phyloP scores from a whole-genome alignment of 2,329 filamentous ascomycete species.

The Daldinia sp. region DNA sequence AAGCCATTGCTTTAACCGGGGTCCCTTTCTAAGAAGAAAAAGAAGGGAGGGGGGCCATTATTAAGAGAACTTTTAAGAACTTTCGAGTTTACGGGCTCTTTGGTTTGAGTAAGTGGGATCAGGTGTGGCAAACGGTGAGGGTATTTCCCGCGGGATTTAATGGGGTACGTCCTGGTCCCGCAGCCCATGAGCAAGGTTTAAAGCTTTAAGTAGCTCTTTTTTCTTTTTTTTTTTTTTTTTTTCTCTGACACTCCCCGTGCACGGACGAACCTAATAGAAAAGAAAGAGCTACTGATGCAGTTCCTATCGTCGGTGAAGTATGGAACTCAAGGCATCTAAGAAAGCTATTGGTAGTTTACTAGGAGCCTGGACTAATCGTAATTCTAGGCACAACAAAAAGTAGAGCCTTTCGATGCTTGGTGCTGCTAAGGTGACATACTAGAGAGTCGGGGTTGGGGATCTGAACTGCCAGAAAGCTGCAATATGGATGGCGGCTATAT shows the following conservation, averaged over 20 bases:
- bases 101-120: constrained; percentile 15
- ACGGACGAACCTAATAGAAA: not conserved
- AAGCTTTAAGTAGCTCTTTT: constrained; percentile 1
- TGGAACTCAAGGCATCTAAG: not conserved
- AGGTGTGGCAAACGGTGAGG: constrained; percentile 24
- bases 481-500: not conserved
- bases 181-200: constrained; percentile 18
- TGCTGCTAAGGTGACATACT: not conserved
- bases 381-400: constrained; percentile 4
- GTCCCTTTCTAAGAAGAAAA: constrained; percentile 8
- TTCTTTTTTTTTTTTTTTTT: not conserved
- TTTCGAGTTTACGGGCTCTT: not conserved
- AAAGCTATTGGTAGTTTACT: not conserved
- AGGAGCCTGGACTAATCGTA: constrained; percentile 4
- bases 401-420: constrained; percentile 2
- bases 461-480: constrained; percentile 1
- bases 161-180: constrained; percentile 23
- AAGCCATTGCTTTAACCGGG: constrained; percentile 12
- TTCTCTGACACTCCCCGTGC: constrained; percentile 15
- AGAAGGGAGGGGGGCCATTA: constrained; percentile 4
- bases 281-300: constrained; percentile 6
- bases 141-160: constrained; percentile 9
- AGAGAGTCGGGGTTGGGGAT: not conserved
- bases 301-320: constrained; percentile 11
- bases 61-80: constrained; percentile 4